These are phyloP conservation scores for Xylaria cubensis DNA, from an alignment of 495 filamentous ascomycete species.

Conservation along the genomic window DNA sequence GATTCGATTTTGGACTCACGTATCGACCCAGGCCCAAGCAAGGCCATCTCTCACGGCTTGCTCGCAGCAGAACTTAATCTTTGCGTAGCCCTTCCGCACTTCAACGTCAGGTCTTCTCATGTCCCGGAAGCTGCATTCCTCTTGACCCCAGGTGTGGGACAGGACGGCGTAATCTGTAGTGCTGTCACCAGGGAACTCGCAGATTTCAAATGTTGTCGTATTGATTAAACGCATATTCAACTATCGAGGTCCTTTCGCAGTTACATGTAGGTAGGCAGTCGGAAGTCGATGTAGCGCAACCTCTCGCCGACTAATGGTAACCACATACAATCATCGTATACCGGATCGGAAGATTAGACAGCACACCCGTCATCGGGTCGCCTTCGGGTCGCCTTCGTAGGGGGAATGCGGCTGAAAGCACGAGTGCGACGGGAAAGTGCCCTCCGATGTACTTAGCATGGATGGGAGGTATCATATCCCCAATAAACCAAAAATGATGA, in stretches of 20 bases:
- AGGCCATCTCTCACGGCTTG: conserved; percentile 32
- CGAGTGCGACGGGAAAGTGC: not conserved
- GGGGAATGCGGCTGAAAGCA: not conserved
- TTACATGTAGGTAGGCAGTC: too few species aligned
- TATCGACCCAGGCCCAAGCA: conserved; percentile 42
- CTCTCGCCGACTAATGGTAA: not conserved
- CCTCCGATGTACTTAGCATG: not conserved
- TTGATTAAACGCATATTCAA: conserved; percentile 16
- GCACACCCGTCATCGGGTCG: not conserved
- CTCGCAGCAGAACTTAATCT: conserved; percentile 36
- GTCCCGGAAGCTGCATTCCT: conserved; percentile 44
- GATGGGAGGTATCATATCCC: too few species aligned
- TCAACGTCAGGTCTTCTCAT: conserved; percentile 15
- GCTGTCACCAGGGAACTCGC: conserved; percentile 1
- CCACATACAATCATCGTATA: not conserved
- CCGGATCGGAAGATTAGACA: not conserved
- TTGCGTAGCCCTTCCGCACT: conserved; percentile 32
- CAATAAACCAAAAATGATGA: not conserved
- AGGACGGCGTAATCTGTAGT: conserved; percentile 43
- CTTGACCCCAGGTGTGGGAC: conserved; percentile 47
- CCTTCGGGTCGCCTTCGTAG: not conserved
- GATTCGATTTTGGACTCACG: conserved; percentile 12
- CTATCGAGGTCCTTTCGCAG: not conserved
- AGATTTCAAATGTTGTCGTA: not conserved
- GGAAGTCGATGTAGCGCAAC: not conserved